phyloP scores from a whole-genome alignment of 2,329 filamentous ascomycete species.

The Cryphonectria japonica region DNA sequence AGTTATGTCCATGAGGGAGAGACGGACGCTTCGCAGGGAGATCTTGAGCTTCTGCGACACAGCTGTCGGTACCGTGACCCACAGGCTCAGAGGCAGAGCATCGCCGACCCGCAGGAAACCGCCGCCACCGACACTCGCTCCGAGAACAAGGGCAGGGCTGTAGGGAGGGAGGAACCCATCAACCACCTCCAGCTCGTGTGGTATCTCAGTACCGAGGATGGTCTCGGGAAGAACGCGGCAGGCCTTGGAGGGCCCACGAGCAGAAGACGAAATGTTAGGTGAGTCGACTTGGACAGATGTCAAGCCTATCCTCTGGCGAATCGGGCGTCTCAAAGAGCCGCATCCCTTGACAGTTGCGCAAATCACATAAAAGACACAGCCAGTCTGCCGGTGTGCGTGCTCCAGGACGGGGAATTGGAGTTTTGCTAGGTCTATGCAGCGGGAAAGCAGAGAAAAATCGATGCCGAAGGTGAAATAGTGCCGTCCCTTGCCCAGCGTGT shows the following conservation, averaged over 20 bases:
- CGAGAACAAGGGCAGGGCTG: neutral
- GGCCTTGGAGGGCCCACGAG: neutral
- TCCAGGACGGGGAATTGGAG: slow-evolving; percentile 4
- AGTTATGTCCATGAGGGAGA: neutral
- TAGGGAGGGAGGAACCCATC: neutral
- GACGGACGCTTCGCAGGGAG: neutral
- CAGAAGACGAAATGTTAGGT: neutral
- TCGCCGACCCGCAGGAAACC: neutral
- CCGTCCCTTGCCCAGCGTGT: neutral
- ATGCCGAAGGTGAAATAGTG: neutral
- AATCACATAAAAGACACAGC: neutral
- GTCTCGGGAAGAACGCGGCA: neutral
- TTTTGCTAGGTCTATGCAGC: neutral
- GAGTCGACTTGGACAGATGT: neutral
- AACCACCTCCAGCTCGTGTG: neutral
- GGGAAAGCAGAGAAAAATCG: neutral
- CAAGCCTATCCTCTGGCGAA: neutral
- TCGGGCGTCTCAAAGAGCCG: neutral
- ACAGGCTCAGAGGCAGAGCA: neutral
- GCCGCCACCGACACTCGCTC: neutral
- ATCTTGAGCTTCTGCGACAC: neutral
- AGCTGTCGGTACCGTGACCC: neutral
- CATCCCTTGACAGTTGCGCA: neutral
- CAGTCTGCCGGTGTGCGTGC: neutral
- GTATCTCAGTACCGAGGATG: neutral